Evolutionary conservation across 2,329 filamentous ascomycete species (phyloP).

Genomic region (Colletotrichum sidae): DNA sequence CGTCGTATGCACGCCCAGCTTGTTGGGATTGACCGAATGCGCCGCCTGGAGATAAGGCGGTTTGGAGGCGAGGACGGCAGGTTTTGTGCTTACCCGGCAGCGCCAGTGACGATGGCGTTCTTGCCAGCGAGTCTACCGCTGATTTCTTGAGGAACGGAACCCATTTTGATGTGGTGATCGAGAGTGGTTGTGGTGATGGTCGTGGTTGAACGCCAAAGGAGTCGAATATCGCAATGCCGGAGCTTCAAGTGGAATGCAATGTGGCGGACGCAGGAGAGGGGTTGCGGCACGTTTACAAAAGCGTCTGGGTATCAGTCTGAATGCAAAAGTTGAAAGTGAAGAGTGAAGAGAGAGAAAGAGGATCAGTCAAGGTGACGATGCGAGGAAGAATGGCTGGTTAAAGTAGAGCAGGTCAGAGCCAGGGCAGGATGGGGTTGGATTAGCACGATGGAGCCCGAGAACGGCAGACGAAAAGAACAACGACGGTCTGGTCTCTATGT

Average conservation of each 20-base stretch:
- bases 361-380: not conserved
- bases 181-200: conserved; percentile 6
- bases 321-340: too few species aligned
- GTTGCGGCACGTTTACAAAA: not conserved
- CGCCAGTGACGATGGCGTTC: conserved; percentile 82
- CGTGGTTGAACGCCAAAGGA: too few species aligned
- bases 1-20: conserved; percentile 16
- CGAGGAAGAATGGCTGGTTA: conserved; percentile 27
- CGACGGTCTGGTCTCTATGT: not conserved
- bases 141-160: conserved; percentile 43
- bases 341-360: conserved; percentile 7
- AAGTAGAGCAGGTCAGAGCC: conserved; percentile 1
- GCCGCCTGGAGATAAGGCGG: conserved; percentile 16
- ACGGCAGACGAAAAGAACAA: not conserved
- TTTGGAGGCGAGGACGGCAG: conserved; percentile 11
- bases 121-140: conserved; percentile 68
- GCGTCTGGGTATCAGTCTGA: not conserved
- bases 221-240: too few species aligned
- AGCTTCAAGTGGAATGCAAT: conserved; percentile 3
- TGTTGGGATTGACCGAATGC: conserved; percentile 10
- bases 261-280: conserved; percentile 17
- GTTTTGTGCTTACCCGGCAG: conserved; percentile 76
- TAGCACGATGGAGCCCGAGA: conserved; percentile 30
- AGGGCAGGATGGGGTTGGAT: conserved; percentile 27
- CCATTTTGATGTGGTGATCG: conserved; percentile 38